phyloP scores from a whole-genome alignment of 1,284 basidiomycete genomes.

The Caloboletus firmus region DNA sequence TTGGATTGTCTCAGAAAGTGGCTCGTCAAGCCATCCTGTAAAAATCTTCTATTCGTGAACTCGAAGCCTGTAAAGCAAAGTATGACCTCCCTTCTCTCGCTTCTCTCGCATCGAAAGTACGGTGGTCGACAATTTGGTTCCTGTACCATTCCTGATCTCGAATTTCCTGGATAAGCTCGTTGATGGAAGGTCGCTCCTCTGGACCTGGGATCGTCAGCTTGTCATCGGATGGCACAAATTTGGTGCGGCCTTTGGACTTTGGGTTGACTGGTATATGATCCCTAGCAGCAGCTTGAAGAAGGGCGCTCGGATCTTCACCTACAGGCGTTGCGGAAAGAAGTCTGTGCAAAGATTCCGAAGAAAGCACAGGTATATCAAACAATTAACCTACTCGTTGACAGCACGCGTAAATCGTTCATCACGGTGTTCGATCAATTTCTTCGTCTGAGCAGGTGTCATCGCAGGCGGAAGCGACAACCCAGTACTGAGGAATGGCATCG shows the following conservation, averaged over 20 bases:
- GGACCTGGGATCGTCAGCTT: constrained; percentile 44
- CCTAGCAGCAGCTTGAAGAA: constrained; percentile 65
- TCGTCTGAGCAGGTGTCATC: constrained; percentile 57
- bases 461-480: constrained; percentile 47
- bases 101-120: constrained; percentile 52
- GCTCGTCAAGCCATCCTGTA: constrained; percentile 52
- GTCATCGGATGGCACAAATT: constrained; percentile 2
- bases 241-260: constrained; percentile 18
- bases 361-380: background rate
- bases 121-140: constrained; percentile 63
- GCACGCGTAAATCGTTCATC: constrained; percentile 68
- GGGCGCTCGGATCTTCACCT: constrained; percentile 57
- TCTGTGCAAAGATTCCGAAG: constrained; percentile 38
- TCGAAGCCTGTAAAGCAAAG: background rate
- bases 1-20: constrained; percentile 58
- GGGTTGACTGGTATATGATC: constrained; percentile 72
- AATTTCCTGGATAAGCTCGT: constrained; percentile 58
- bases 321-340: constrained; percentile 58
- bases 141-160: constrained; percentile 61
- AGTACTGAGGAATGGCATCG: constrained; percentile 35
- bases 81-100: constrained; percentile 48
- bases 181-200: constrained; percentile 56
- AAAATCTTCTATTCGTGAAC: background rate
- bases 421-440: constrained; percentile 72
- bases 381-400: constrained; percentile 62